Percentiles rank a stretch among this genome's conserved stretches.
Conservation (phyloP, 495 filamentous ascomycete genomes). For the Hyaloscypha finlandica region DNA sequence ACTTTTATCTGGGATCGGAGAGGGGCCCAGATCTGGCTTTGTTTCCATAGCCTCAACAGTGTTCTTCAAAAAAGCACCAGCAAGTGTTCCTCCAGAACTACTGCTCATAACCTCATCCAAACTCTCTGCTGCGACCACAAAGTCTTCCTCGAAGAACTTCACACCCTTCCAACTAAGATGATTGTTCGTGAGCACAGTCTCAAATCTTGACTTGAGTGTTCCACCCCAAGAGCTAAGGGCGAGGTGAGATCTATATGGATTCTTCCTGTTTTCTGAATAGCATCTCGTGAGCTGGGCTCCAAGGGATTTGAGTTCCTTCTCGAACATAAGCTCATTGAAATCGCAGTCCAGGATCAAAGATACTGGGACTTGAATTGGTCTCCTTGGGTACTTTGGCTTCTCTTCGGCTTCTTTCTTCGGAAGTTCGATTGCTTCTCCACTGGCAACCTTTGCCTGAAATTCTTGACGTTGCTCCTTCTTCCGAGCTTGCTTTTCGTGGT, state of each 20-base stretch:
- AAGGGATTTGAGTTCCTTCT: slow-evolving; percentile 80
- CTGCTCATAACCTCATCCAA: slow-evolving; percentile 44
- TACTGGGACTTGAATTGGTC: slow-evolving; percentile 63
- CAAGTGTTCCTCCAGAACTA: slow-evolving; percentile 24
- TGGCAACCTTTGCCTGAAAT: slow-evolving; percentile 41
- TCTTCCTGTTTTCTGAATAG: slow-evolving; percentile 82
- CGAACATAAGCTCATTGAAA: slow-evolving; percentile 86
- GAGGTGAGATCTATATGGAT: slow-evolving; percentile 66
- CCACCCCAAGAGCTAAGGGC: slow-evolving; percentile 76
- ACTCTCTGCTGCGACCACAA: slow-evolving; percentile 59
- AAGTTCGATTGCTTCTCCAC: slow-evolving; percentile 40
- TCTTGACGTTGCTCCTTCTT: slow-evolving; percentile 45
- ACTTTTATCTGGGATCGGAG: background rate
- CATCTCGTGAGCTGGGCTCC: slow-evolving; percentile 78
- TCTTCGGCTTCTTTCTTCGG: slow-evolving; percentile 28
- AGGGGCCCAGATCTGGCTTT: background rate
- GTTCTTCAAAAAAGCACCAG: slow-evolving; percentile 18
- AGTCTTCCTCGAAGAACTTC: slow-evolving; percentile 68
- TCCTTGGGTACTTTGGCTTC: slow-evolving; percentile 33
- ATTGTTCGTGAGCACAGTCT: slow-evolving; percentile 65
- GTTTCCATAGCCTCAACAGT: background rate
- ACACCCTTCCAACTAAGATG: slow-evolving; percentile 81
- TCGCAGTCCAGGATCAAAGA: slow-evolving; percentile 86
- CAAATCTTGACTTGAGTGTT: slow-evolving; percentile 73
- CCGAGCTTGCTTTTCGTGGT: slow-evolving; percentile 61